Evolutionary conservation across 2,329 filamentous ascomycete genomes (phyloP), one percentile per base, ranked within the genome.

Genomic region (Madurella fahalii): DNA sequence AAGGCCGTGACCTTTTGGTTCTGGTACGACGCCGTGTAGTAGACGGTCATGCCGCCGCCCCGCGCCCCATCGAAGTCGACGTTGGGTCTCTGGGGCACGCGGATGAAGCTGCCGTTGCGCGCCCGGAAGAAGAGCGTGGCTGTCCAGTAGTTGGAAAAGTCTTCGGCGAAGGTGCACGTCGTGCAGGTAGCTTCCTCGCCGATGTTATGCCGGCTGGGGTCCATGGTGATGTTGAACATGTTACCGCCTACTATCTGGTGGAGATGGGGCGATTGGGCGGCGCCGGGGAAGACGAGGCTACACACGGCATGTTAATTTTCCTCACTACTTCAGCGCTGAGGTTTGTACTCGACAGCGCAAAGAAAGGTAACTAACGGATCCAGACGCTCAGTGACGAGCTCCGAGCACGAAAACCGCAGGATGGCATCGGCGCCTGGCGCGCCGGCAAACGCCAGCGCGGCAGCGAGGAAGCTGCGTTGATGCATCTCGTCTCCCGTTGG

Each of bases 111-210:
- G 40, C 59, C 59, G 54, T 61, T 61, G 39, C 54, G 54, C 2
- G 59, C 59, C 15, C 53, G 58, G 56, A 58, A 60, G 47, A 54
- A 60, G 25, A 58, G 50, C 2, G 53, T 56, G 17, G 55, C 58
- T 1, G 53, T 58, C 58, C 58, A 58, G 48, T 60, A 60, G 50
- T 60, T 60, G 47, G 53, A 60, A 34, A 59, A 59, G 48, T 61
- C 58, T 25, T 61, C 59, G 12, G 54, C 31, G 45, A 59, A 59
- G 12, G 52, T 53, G 44, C 57, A 61, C 1, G 59, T 59, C 5
- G 57, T 61, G 54, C 59, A 61, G 16, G 49, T 57, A 5, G 57
- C 52, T 17, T 59, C 54, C 25, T 57, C 47, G 31, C 43, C 50
- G 20, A 61, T 61, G 40, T 61, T 56, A 49, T 61, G 50, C 9